phyloP scores from a whole-genome alignment of 2,329 filamentous ascomycete species.

The Colletotrichum shisoi region DNA sequence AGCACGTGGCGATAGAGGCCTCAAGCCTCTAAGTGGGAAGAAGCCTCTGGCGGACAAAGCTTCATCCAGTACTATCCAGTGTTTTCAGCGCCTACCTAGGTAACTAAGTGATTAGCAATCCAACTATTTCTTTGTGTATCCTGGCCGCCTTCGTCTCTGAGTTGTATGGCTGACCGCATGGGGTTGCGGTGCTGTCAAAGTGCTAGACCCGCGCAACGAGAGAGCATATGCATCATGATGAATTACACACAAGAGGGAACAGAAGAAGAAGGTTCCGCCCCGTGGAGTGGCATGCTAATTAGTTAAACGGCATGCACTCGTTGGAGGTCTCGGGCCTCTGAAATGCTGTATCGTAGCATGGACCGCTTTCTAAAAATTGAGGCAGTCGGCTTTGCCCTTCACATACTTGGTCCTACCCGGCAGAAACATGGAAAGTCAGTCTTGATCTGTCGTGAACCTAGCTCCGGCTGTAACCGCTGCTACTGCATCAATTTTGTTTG shows the following conservation, averaged over 20 bases:
- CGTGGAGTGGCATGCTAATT: conserved; percentile 1
- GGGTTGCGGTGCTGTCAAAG: background rate
- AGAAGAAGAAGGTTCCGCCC: background rate
- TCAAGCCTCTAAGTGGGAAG: background rate
- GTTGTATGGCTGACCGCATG: background rate
- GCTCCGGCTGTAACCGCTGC: conserved; percentile 21
- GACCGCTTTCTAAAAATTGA: background rate
- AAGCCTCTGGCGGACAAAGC: background rate
- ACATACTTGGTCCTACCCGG: too few species aligned
- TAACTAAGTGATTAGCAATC: too few species aligned
- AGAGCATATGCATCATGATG: background rate
- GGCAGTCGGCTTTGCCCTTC: background rate
- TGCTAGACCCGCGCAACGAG: background rate
- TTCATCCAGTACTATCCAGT: background rate
- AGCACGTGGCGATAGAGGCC: too few species aligned
- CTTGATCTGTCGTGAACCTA: conserved; percentile 9
- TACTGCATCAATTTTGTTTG: conserved; percentile 41
- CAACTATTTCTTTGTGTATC: background rate
- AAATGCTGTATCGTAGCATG: background rate
- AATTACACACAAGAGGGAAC: background rate
- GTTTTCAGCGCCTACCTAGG: background rate
- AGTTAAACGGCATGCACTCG: background rate
- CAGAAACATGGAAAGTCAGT: background rate
- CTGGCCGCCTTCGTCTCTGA: too few species aligned
- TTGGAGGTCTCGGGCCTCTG: conserved; percentile 4